Base-by-base conservation (phyloP, 2,329 filamentous ascomycete genomes). In the Fusarium ambrosium region DNA sequence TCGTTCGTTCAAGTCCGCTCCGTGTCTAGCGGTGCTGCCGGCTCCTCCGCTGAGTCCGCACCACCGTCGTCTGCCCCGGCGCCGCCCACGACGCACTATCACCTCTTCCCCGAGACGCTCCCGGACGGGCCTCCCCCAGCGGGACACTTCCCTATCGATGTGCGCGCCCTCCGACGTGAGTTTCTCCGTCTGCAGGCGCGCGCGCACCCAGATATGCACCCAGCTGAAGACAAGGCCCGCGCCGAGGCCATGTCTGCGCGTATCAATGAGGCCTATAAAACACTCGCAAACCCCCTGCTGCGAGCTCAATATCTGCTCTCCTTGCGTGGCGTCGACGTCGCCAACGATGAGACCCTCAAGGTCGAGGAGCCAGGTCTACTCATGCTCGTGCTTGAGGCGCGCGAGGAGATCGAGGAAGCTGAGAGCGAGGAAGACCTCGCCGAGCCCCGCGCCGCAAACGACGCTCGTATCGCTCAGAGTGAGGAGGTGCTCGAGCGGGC, bases 221-320 rank as follows among this genome's bases (percentile, higher is more conserved):
- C 90, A 76, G 73, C 87, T 76, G 45, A 87, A 81, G 79, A 87
- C 82, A 87, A 92, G 84, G 77, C 85, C 77, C 79, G 89, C 58
- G 95, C 95, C 22, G 94, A 97, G 82, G 93, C 91, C 0, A 86
- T 92, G n/a, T 97, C 93, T 11, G 90, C 94, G 9, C 89, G 90
- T 29, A 95, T 98, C 82, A 98, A 98, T 87, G 92, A 95, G 75
- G 97, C 97, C 1, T 98, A 97, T 88, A 92, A 91, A 79, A 98
- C 95, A 4, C 89, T 99, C 1, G 86, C 90, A 60, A 90, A 92
- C 77, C 95, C 97, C 18, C 86, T 99, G 14, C 83, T 90, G 58
- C 91, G 97, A 27, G 95, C 96, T n/a, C 95, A 98, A 82, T 98
- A 98, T 81, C 85, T 98, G 7, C 89, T 98, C 5, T 85, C 92